Conservation (phyloP, 208 protist species). For the Strigomonas culicis region DNA sequence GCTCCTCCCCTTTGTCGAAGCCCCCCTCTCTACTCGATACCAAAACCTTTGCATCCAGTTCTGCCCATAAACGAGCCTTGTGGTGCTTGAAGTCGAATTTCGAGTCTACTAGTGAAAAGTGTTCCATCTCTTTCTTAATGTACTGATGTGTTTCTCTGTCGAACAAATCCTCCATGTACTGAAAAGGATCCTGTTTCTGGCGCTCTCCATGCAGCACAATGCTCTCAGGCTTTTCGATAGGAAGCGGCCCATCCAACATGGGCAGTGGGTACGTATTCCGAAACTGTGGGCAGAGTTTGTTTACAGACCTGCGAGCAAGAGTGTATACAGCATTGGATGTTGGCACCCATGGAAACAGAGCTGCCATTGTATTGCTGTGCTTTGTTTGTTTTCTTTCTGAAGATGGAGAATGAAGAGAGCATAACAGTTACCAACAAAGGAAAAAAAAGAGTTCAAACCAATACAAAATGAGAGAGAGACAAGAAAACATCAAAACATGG, state of each 20-base stretch:
- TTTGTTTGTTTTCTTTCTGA: not conserved
- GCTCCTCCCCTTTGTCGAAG: conserved; percentile 90
- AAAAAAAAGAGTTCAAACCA: conserved; percentile 1
- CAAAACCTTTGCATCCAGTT: conserved; percentile 83
- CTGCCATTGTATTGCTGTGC: conserved; percentile 39
- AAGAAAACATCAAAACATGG: conserved; percentile 3
- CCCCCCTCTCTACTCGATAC: conserved; percentile 83
- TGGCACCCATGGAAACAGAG: conserved; percentile 81
- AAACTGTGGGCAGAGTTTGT: conserved; percentile 59
- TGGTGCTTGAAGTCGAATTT: conserved; percentile 88
- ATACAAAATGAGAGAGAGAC: not conserved
- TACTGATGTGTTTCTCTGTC: conserved; percentile 70
- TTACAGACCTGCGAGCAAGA: conserved; percentile 44
- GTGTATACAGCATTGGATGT: conserved; percentile 57
- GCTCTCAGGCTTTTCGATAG: conserved; percentile 40
- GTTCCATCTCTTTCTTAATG: conserved; percentile 62
- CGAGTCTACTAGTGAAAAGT: conserved; percentile 57
- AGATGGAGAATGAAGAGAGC: not conserved
- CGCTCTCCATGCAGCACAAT: conserved; percentile 50
- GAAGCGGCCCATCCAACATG: conserved; percentile 74
- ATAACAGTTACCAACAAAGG: no score
- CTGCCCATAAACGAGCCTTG: conserved; percentile 78
- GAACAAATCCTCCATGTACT: conserved; percentile 89
- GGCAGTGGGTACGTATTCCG: conserved; percentile 71
- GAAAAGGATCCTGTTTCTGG: conserved; percentile 69